Percentiles rank a stretch among this genome's conserved stretches.
phyloP scores from a whole-genome alignment of 768 basidiomycete species.

The Leucosporidium scottii region DNA sequence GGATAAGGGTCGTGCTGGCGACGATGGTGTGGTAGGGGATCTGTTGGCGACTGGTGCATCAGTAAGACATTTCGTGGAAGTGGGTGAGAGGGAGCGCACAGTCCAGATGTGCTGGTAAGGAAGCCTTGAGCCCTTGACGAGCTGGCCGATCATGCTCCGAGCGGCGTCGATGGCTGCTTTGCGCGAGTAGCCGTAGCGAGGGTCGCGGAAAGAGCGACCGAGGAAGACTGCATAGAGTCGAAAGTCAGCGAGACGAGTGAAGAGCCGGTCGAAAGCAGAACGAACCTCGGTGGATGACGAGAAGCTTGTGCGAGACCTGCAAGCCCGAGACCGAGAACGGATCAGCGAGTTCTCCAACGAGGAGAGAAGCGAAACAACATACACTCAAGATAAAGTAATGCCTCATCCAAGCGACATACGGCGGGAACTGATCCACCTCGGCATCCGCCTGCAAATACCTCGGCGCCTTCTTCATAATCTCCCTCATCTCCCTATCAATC shows the following conservation, averaged over 20 bases:
- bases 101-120: slow-evolving; percentile 28
- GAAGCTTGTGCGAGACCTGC: not conserved
- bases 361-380: not conserved
- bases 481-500: slow-evolving; percentile 19
- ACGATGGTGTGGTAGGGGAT: slow-evolving; percentile 26
- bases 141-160: slow-evolving; percentile 20
- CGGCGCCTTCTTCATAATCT: slow-evolving; percentile 18
- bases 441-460: slow-evolving; percentile 10
- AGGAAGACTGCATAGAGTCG: slow-evolving; percentile 6
- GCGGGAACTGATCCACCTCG: not conserved
- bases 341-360: not conserved
- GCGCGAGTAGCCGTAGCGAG: slow-evolving; percentile 19
- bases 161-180: slow-evolving; percentile 25
- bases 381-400: slow-evolving; percentile 23
- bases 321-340: no score
- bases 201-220: slow-evolving; percentile 18
- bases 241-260: no score
- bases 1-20: slow-evolving; percentile 29
- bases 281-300: slow-evolving; percentile 23
- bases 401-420: slow-evolving; percentile 9
- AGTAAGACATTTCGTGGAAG: no score
- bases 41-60: not conserved
- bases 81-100: not conserved
- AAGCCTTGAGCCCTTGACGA: slow-evolving; percentile 4
- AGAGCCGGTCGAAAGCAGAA: not conserved